Evolutionary conservation across 75 land plant species (phyloP), one percentile per base, ranked within the genome.

Genomic region (Cunninghamia lanceolata): DNA sequence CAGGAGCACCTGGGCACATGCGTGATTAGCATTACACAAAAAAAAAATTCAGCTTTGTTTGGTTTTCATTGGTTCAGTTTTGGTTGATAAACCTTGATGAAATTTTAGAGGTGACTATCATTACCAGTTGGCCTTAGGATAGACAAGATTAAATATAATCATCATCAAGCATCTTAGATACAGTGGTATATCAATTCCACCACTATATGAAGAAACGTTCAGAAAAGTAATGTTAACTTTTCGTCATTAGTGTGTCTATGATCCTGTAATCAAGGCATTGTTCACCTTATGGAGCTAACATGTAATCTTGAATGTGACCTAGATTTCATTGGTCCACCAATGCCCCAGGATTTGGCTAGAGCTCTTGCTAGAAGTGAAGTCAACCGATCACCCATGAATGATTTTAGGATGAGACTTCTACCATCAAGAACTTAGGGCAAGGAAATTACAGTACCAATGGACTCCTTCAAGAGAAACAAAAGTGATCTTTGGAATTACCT

Each of bases 231-330:
- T 97, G 43, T 88, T 89, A 89, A 95, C 99, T 63, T 97, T 97
- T 87, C 91, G 79, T 68, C 95, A 97, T 90, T 98, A 97, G 78
- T 86, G 92, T 54, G 96, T 97, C 68, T 97, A 96, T 85, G 98
- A 97, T 91, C 96, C 95, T 17, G 84, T 68, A 0, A 74, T 16
- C 68, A 90, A 94, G 63, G 93, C 66, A 92, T 95, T 87, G 96
- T 95, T 42, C 96, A 96, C 88, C 88, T 98, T 30, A 88, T 91
- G 40, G 91, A 88, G 9, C 74, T 91, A 73, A 86, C 94, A 71
- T 66, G 86, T 46, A 90, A 91, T 34, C 43, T 88, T 68, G 87
- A 63, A 14, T 73, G 84, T 76, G 93, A 95, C 82, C 89, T 94
- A 89, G 95, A 95, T 78, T 78, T 78, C 46, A 21, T 19, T 42